phyloP scores from a whole-genome alignment of 331 rosid genomes.

The Acacia concinna region DNA sequence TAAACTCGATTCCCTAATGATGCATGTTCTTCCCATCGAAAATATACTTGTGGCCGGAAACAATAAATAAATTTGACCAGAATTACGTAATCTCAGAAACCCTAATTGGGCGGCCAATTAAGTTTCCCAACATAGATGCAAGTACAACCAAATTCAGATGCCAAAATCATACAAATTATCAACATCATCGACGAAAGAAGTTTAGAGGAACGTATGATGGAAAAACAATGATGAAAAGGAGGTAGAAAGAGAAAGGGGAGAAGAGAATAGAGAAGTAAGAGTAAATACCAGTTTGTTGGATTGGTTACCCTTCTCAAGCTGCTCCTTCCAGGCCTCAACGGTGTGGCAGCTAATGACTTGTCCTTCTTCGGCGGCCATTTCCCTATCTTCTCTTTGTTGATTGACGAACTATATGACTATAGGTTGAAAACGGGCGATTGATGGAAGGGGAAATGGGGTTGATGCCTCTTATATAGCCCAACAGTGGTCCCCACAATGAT shows the following conservation, averaged over 20 bases:
- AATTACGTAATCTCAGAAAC: background rate
- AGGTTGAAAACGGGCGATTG: background rate
- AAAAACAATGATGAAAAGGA: background rate
- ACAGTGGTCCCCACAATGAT: background rate
- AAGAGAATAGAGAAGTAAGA: background rate
- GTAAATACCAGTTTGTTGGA: conserved; percentile 55
- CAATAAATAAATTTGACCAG: background rate
- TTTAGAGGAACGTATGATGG: background rate
- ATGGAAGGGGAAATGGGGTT: background rate
- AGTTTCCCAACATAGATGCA: background rate
- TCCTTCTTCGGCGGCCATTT: conserved; percentile 47
- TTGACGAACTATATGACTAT: background rate
- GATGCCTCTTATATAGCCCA: background rate
- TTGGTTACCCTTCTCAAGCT: conserved; percentile 44
- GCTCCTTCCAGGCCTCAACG: conserved; percentile 48
- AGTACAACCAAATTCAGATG: background rate
- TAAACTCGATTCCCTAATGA: background rate
- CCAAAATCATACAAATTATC: background rate
- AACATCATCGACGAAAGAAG: background rate
- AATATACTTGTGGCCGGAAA: background rate
- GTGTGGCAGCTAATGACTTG: conserved; percentile 52
- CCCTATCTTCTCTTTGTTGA: background rate
- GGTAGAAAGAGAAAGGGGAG: background rate
- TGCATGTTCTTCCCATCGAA: background rate
- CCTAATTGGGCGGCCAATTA: background rate